Evolutionary conservation across 139 green algal species (phyloP).

Genomic region (Ettlia oleoabundans): DNA sequence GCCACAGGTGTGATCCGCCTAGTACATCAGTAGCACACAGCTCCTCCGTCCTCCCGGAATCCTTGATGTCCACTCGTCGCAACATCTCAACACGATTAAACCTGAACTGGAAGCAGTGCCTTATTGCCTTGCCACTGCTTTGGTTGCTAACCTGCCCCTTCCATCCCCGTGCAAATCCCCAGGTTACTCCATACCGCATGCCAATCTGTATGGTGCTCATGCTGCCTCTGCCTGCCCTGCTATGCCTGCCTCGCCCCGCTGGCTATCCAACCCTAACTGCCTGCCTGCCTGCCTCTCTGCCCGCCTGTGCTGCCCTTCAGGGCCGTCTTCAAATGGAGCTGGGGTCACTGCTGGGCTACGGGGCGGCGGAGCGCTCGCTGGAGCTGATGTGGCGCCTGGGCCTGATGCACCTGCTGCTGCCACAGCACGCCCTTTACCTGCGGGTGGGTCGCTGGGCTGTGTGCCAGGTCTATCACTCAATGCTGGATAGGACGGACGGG

Average conservation of each 20-base stretch:
- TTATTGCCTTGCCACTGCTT: too few species aligned
- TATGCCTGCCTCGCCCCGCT: not conserved
- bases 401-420: slow-evolving; percentile 55
- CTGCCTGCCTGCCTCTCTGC: not conserved
- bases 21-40: not conserved
- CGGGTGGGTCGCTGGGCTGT: too few species aligned
- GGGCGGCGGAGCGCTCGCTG: slow-evolving; percentile 29
- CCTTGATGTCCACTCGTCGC: not conserved
- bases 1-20: not conserved
- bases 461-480: too few species aligned
- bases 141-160: too few species aligned
- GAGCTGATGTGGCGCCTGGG: slow-evolving; percentile 50
- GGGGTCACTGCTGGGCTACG: slow-evolving; percentile 46
- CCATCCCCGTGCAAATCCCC: too few species aligned
- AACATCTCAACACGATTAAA: not conserved
- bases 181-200: too few species aligned
- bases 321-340: slow-evolving; percentile 52
- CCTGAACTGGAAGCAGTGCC: too few species aligned
- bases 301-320: not conserved
- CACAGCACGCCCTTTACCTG: slow-evolving; percentile 38
- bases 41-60: too few species aligned
- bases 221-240: too few species aligned
- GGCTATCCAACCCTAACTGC: not conserved
- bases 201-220: too few species aligned
- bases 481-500: too few species aligned